A percentile compares a stretch with the other conserved stretches of the same genome.
Evolutionary conservation across 75 land plant genomes (phyloP).

Genomic region (Sequoiadendron giganteum): DNA sequence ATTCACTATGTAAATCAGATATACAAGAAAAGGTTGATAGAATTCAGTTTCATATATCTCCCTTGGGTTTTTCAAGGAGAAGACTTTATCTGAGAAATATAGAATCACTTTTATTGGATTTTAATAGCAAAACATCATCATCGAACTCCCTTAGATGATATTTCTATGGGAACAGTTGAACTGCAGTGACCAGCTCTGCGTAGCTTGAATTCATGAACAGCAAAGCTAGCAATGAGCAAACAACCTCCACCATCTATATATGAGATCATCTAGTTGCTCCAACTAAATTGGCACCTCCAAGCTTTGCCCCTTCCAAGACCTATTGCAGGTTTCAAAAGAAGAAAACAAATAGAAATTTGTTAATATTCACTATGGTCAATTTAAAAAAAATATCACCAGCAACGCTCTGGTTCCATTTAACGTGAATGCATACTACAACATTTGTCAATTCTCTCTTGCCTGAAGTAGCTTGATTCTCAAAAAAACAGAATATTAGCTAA

Average conservation of each 20-base stretch:
- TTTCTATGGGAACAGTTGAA: neutral
- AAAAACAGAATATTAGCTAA: no score
- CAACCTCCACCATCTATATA: neutral
- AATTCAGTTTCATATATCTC: neutral
- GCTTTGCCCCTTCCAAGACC: conserved; percentile 58
- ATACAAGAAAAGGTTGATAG: neutral
- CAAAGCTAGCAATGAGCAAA: neutral
- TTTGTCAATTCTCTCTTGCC: neutral
- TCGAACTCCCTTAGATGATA: neutral
- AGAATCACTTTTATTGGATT: neutral
- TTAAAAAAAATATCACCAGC: neutral
- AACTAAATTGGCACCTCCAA: conserved; percentile 55
- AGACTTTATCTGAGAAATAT: neutral
- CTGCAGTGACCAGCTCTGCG: neutral
- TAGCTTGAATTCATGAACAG: neutral
- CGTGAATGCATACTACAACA: neutral
- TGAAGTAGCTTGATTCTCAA: neutral
- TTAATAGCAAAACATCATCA: neutral
- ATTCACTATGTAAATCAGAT: neutral
- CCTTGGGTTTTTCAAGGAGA: neutral
- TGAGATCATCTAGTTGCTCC: conserved; percentile 15
- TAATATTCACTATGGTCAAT: neutral
- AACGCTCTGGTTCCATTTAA: neutral
- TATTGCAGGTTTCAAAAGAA: conserved; percentile 4
- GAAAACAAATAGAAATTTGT: neutral